Conservation (phyloP, 169 alveolate species). For the Eimeria tenella region DNA sequence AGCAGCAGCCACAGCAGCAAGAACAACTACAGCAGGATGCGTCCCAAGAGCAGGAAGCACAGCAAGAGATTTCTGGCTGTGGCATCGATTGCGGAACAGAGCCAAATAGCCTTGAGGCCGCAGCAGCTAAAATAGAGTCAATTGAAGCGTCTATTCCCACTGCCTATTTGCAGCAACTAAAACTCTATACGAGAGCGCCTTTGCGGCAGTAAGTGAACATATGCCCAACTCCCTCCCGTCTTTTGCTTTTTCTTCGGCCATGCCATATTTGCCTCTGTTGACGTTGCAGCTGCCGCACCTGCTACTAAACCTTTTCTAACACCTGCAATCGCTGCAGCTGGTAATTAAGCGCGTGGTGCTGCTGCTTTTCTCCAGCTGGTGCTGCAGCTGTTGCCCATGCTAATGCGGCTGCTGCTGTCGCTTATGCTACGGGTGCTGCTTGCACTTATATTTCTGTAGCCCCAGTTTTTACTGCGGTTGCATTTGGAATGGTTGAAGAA, state of each 20-base stretch:
- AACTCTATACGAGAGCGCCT: background rate
- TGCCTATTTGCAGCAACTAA: conserved; percentile 5
- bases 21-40: background rate
- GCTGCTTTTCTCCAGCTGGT: background rate
- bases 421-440: background rate
- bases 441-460: background rate
- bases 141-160: background rate
- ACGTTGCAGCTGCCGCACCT: too few species aligned
- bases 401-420: background rate
- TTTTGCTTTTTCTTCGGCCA: too few species aligned
- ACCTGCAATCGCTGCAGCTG: too few species aligned
- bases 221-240: too few species aligned
- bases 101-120: background rate
- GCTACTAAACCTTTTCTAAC: too few species aligned
- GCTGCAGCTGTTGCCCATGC: background rate
- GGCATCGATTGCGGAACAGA: background rate
- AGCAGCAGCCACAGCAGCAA: conserved; percentile 32
- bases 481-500: background rate
- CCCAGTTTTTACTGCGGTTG: background rate
- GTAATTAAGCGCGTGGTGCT: too few species aligned
- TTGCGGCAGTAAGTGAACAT: conserved; percentile 1
- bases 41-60: background rate
- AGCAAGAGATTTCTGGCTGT: background rate
- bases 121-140: conserved; percentile 29
- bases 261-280: too few species aligned